phyloP scores from a whole-genome alignment of 2,329 filamentous ascomycete species.

The Elsinoe necatrix region DNA sequence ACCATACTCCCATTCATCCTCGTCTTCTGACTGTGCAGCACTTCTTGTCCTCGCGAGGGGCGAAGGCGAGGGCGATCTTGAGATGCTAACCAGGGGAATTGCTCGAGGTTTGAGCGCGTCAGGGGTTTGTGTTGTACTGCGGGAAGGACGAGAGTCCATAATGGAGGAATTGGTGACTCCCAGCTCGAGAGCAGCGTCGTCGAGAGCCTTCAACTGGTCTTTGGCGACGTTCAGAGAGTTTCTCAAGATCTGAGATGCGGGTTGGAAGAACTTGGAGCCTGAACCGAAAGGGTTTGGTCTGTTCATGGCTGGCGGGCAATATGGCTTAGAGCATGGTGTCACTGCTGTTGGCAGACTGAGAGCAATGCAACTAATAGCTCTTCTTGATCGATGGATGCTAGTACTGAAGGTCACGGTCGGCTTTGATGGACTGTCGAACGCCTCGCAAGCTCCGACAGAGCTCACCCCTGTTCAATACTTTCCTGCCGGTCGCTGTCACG shows the following conservation, averaged over 20 bases:
- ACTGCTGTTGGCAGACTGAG: neutral
- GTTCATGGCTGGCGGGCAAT: conserved; percentile 19
- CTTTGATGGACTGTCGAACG: neutral
- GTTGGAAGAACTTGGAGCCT: conserved; percentile 28
- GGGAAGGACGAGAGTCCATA: conserved; percentile 9
- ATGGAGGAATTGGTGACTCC: neutral
- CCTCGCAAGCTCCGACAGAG: neutral
- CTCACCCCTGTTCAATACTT: neutral
- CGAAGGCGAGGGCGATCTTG: conserved; percentile 37
- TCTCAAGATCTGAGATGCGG: conserved; percentile 32
- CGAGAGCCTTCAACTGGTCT: conserved; percentile 31
- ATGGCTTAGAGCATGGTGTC: neutral
- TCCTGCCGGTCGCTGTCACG: neutral
- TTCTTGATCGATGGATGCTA: neutral
- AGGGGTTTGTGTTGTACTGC: conserved; percentile 27
- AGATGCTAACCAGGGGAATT: conserved; percentile 40
- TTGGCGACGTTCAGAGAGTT: conserved; percentile 11
- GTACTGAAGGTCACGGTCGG: neutral
- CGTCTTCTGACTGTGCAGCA: conserved; percentile 39
- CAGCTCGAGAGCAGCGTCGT: conserved; percentile 28
- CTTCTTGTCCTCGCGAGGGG: conserved; percentile 37
- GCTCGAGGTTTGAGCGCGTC: conserved; percentile 22
- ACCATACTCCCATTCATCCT: conserved; percentile 35
- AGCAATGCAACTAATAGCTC: neutral
- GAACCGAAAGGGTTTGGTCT: conserved; percentile 20